Percentiles rank a stretch among this genome's conserved stretches.
Conservation (phyloP, 306 rosid genomes). For the Trichosanthes cucumerina region DNA sequence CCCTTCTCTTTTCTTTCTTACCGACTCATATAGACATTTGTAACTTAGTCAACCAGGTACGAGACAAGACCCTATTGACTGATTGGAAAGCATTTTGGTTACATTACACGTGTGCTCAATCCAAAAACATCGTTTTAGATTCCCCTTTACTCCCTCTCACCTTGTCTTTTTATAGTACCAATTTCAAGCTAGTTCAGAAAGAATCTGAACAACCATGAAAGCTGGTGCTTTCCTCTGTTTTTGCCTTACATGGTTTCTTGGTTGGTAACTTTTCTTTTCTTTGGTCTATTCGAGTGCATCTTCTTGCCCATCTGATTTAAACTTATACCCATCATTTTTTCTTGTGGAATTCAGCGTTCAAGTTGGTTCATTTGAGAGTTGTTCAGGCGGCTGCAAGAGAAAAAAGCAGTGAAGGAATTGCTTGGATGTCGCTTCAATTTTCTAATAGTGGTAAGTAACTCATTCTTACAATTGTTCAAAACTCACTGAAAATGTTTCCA, state of each 20-base stretch:
- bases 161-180: neutral
- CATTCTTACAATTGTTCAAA: neutral
- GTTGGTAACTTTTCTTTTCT: constrained; percentile 1
- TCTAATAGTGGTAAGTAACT: constrained; percentile 10
- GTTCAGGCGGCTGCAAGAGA: constrained; percentile 13
- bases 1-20: neutral
- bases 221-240: neutral
- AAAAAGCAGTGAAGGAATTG: neutral
- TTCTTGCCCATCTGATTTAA: neutral
- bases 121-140: neutral
- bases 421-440: constrained; percentile 34
- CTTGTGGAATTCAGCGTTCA: neutral
- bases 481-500: neutral
- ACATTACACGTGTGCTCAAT: neutral
- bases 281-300: neutral
- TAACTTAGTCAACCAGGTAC: neutral
- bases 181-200: neutral
- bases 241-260: neutral
- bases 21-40: neutral
- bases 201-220: neutral
- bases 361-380: neutral
- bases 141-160: neutral
- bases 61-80: neutral
- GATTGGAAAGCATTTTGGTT: neutral
- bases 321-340: neutral